Conservation (phyloP, 192 early-diverging fungal species). For the Backusella australiensis region DNA sequence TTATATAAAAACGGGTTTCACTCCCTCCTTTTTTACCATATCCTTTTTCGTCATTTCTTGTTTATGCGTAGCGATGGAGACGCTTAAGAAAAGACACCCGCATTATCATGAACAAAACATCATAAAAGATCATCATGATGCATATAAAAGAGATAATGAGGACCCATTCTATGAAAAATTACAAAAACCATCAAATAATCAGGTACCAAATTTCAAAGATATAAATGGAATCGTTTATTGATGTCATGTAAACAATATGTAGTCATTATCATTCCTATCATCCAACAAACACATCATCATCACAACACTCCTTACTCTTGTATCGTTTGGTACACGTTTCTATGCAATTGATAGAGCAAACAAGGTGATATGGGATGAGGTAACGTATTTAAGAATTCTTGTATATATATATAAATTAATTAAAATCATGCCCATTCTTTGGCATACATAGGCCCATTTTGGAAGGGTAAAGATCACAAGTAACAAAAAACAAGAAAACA, state of each 20-base stretch:
- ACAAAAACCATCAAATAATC: not conserved
- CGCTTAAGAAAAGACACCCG: not conserved
- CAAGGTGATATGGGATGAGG: constrained; percentile 70
- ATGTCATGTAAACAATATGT: not conserved
- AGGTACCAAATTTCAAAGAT: not conserved
- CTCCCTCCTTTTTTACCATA: not conserved
- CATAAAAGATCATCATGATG: not conserved
- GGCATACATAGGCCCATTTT: constrained; percentile 45
- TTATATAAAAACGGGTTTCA: not conserved
- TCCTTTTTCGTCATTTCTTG: not conserved
- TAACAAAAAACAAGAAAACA: not conserved
- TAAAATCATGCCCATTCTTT: not conserved
- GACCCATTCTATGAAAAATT: not conserved
- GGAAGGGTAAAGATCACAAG: constrained; percentile 42
- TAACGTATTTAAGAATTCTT: not conserved
- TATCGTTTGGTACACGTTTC: constrained; percentile 66
- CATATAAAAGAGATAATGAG: not conserved
- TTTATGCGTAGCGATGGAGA: not conserved
- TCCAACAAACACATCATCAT: constrained; percentile 46
- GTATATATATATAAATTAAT: not conserved
- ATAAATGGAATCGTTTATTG: no score
- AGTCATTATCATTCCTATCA: not conserved
- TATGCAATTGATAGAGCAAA: constrained; percentile 56
- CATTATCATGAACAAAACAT: not conserved
- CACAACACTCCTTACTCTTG: constrained; percentile 50